Evolutionary conservation across 2,329 filamentous ascomycete species (phyloP).

Genomic region (Myotisia sp.): DNA sequence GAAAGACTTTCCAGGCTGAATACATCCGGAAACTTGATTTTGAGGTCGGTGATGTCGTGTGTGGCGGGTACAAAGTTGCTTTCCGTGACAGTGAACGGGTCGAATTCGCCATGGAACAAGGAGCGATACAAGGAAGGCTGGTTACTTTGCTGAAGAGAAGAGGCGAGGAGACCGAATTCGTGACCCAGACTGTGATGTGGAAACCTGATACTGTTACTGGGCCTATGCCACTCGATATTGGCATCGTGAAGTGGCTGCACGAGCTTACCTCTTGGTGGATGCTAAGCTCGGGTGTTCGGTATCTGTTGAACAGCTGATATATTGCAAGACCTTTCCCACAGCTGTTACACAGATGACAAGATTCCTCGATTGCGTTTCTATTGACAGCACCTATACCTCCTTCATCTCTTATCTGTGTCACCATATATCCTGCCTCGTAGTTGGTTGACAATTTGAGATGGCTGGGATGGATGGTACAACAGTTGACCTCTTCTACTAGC

Average conservation of each 20-base stretch:
- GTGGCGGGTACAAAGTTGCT: constrained; percentile 20
- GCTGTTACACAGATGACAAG: too few species aligned
- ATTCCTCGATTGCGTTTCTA: too few species aligned
- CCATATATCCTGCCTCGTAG: too few species aligned
- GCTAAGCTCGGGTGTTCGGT: constrained; percentile 21
- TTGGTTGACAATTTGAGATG: too few species aligned
- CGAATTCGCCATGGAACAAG: constrained; percentile 20
- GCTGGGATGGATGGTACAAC: too few species aligned
- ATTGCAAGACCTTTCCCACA: too few species aligned
- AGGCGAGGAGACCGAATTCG: background rate
- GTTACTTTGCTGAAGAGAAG: constrained; percentile 1
- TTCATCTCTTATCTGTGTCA: too few species aligned
- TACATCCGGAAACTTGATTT: constrained; percentile 20
- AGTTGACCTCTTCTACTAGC: too few species aligned
- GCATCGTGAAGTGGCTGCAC: constrained; percentile 19
- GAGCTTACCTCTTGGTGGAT: constrained; percentile 25
- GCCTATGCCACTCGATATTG: constrained; percentile 16
- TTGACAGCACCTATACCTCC: too few species aligned
- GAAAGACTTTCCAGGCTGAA: constrained; percentile 16
- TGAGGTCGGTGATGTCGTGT: constrained; percentile 19
- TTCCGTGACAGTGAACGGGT: constrained; percentile 16
- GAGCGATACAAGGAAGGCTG: background rate
- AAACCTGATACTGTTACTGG: background rate
- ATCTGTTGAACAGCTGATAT: constrained; percentile 15
- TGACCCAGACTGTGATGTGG: constrained; percentile 4